Base-by-base conservation (phyloP, 1,139 yeast genomes). In the Blastobotrys capitulatus region DNA sequence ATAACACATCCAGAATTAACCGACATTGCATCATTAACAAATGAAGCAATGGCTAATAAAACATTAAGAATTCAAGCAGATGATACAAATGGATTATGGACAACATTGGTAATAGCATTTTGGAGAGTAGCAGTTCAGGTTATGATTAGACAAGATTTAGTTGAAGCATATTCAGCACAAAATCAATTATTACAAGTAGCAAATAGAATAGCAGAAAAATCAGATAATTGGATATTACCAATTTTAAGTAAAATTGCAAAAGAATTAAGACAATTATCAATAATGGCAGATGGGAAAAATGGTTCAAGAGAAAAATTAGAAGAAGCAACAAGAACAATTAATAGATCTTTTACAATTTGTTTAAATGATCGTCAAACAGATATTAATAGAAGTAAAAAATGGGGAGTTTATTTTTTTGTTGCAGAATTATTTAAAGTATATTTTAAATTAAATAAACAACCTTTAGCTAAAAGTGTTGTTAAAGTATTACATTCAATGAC, bases 401-500 rank as follows among this genome's bases (percentile, higher is more conserved):
- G 72, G 57, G 88, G 85, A 47, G 82, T 86, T 25, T 87, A 85
- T 63, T 82, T 77, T 64, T 84, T 89, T 63, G 79, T 88, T 38
- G 83, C 85, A 35, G 76, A 82, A 53, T 76, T 90, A 53, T 80
- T 90, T 61, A 79, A 79, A 57, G 74, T 85, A 16, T 90, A 89
- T 68, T 82, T 86, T 68, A 74, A 74, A 58, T 72, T 89, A 59
- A 76, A 78, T 50, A 86, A 86, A 59, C 72, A 79, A 44, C 88
- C 89, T 54, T 76, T 89, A 60, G 94, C 95, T 16, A 83, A 82
- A 58, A 85, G 88, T 48, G 76, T 88, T 51, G 81, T 87, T 52
- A 82, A 83, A 63, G 96, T 90, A 1, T 69, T 89, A 42, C 75
- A 72, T 34, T 78, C 81, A 5, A 77, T 83, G 52, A 64, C 75